phyloP scores from a whole-genome alignment of 2,329 filamentous ascomycete species.

The Fusarium euwallaceae region DNA sequence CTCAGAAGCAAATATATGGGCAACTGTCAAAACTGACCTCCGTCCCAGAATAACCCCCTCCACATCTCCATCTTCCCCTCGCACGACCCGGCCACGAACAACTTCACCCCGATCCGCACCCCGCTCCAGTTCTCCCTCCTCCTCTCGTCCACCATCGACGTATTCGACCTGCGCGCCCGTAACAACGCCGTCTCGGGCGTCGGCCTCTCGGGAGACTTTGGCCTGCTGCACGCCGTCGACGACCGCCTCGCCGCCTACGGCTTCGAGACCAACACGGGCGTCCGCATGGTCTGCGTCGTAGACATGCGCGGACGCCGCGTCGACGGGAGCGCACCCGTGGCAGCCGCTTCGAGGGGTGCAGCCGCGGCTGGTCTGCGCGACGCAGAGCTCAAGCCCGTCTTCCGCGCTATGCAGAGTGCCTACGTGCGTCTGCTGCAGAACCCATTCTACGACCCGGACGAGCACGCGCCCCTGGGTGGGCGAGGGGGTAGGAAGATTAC shows the following conservation, averaged over 20 bases:
- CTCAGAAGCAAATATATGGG: background rate
- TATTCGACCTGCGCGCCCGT: conserved; percentile 88
- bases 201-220: conserved; percentile 83
- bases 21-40: background rate
- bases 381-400: conserved; percentile 90
- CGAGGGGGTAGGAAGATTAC: conserved; percentile 78
- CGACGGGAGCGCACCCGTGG: conserved; percentile 44
- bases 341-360: conserved; percentile 31
- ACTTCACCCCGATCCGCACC: conserved; percentile 71
- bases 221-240: conserved; percentile 92
- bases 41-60: conserved; percentile 88
- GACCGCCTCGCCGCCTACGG: conserved; percentile 94
- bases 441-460: conserved; percentile 93
- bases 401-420: conserved; percentile 91
- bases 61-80: conserved; percentile 92
- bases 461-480: conserved; percentile 73
- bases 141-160: conserved; percentile 90
- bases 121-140: conserved; percentile 93
- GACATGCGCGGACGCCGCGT: conserved; percentile 84
- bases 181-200: conserved; percentile 68
- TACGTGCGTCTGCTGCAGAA: conserved; percentile 92
- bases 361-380: conserved; percentile 79
- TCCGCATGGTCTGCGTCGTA: conserved; percentile 90
- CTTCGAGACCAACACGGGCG: conserved; percentile 95
- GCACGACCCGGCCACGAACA: conserved; percentile 69